Percentiles rank a stretch among this genome's conserved stretches.
Conservation (phyloP, 2,329 filamentous ascomycete genomes). For the Sphaerulina musiva region DNA sequence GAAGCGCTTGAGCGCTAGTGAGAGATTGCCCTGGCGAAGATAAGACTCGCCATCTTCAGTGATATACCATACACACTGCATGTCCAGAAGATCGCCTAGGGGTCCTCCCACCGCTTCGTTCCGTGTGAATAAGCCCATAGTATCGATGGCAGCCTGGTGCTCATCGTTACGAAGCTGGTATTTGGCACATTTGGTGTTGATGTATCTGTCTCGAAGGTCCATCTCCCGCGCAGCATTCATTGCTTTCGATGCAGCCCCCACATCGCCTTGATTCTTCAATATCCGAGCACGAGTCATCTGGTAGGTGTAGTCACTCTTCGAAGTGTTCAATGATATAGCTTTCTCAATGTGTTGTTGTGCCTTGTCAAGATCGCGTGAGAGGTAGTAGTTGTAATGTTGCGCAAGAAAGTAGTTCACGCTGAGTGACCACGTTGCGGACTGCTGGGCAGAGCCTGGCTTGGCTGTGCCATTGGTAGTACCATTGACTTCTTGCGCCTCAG, state of each 20-base stretch:
- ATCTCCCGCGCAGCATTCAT: conserved; percentile 84
- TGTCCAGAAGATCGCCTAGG: conserved; percentile 84
- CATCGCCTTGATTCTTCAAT: conserved; percentile 81
- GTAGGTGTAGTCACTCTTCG: conserved; percentile 84
- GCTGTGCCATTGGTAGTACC: conserved; percentile 37
- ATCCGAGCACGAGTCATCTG: conserved; percentile 93
- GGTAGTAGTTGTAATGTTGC: conserved; percentile 91
- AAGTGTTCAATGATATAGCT: conserved; percentile 70
- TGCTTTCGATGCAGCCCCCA: conserved; percentile 69
- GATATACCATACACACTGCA: conserved; percentile 97
- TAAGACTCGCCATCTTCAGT: conserved; percentile 92
- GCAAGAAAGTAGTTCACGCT: conserved; percentile 88
- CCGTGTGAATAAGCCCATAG: conserved; percentile 88
- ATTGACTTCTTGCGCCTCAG: conserved; percentile 23
- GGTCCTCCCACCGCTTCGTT: conserved; percentile 84
- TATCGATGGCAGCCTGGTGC: conserved; percentile 76
- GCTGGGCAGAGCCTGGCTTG: conserved; percentile 30
- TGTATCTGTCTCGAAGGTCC: conserved; percentile 88
- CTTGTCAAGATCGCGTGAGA: conserved; percentile 76
- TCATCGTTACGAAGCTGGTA: conserved; percentile 92
- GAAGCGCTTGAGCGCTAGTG: conserved; percentile 86
- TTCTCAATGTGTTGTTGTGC: conserved; percentile 77
- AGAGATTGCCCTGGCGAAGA: conserved; percentile 71
- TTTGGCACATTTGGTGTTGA: conserved; percentile 97
- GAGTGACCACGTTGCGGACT: conserved; percentile 57